phyloP scores from a whole-genome alignment of 768 basidiomycete genomes.

The Naganishia vaughanmartiniae region DNA sequence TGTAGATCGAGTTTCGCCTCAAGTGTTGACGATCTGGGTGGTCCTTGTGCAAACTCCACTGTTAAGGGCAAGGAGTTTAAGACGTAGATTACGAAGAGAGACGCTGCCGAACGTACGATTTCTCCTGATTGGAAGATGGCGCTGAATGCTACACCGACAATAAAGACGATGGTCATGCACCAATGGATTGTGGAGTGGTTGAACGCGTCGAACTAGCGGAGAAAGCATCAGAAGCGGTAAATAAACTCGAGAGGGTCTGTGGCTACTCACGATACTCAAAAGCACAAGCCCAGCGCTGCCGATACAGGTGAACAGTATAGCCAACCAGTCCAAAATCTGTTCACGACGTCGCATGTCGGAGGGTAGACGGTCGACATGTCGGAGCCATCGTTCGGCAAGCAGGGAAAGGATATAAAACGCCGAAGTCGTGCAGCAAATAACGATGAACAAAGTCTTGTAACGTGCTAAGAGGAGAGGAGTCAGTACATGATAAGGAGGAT shows the following conservation, averaged over 20 bases:
- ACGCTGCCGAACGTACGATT: conserved; percentile 37
- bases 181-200: conserved; percentile 47
- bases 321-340: conserved; percentile 50
- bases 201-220: conserved; percentile 46
- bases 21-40: conserved; percentile 52
- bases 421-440: conserved; percentile 35
- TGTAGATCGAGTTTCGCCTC: conserved; percentile 51
- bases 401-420: conserved; percentile 51
- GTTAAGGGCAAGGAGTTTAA: neutral
- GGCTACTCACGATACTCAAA: conserved; percentile 43
- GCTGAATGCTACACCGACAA: conserved; percentile 52
- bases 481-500: neutral
- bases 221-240: neutral
- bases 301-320: conserved; percentile 49
- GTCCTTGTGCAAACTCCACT: conserved; percentile 51
- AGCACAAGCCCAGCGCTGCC: conserved; percentile 51
- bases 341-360: conserved; percentile 45
- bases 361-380: conserved; percentile 54
- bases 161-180: conserved; percentile 43
- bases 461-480: neutral
- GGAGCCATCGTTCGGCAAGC: conserved; percentile 52
- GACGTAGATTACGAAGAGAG: neutral
- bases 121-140: conserved; percentile 53
- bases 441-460: conserved; percentile 38
- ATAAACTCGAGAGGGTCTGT: neutral